phyloP scores from a whole-genome alignment of 345 rosid genomes.

The Pseudoturritis turrita region DNA sequence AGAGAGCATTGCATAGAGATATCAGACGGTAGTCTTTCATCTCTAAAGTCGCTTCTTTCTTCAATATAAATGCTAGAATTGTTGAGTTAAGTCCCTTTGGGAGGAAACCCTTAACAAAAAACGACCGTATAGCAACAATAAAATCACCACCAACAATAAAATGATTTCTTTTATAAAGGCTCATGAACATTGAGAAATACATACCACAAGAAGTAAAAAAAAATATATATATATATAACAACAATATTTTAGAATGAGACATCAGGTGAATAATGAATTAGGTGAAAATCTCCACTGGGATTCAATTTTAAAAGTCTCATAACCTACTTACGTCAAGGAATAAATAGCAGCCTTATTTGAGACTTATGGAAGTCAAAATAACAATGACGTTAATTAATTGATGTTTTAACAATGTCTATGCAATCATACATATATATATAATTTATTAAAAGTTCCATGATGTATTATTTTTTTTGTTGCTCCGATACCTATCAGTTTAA shows the following conservation, averaged over 20 bases:
- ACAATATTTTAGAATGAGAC: neutral
- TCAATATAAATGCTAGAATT: no score
- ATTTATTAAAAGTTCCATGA: neutral
- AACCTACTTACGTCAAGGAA: neutral
- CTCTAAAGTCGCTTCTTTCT: no score
- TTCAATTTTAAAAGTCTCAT: neutral
- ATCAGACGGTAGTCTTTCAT: no score
- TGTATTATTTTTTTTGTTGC: neutral
- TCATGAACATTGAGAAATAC: neutral
- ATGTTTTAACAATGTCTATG: neutral
- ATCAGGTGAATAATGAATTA: slow-evolving; percentile 5
- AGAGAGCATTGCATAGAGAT: no score
- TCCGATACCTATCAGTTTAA: neutral
- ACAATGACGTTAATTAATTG: slow-evolving; percentile 19
- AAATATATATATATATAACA: neutral
- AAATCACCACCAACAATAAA: no score
- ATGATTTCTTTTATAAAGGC: neutral
- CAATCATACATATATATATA: neutral
- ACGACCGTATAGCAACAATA: no score
- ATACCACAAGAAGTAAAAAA: neutral
- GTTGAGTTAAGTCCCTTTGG: no score
- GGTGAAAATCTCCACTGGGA: slow-evolving; percentile 10
- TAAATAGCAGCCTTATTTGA: slow-evolving; percentile 24
- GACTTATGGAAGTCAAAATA: slow-evolving; percentile 19
- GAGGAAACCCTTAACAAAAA: no score